These are phyloP conservation scores for Talaromyces albobiverticillius DNA, from an alignment of 2,329 filamentous ascomycete genomes.

Conservation along the genomic window DNA sequence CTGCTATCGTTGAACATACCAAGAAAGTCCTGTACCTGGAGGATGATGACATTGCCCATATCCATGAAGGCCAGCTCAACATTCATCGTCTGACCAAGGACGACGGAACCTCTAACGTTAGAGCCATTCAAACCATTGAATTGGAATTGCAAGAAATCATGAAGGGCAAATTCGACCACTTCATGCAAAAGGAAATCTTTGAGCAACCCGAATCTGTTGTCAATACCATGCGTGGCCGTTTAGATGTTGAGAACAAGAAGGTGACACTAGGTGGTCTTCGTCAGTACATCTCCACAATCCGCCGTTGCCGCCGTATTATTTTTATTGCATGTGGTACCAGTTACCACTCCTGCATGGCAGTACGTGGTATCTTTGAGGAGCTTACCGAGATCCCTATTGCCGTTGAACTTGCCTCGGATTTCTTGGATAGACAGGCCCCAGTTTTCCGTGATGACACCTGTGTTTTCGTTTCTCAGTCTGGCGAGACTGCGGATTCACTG, in stretches of 20 bases:
- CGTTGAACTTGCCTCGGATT: constrained; percentile 95
- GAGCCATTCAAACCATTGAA: constrained; percentile 97
- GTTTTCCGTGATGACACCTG: constrained; percentile 99
- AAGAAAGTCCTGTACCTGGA: constrained; percentile 99
- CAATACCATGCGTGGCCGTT: constrained; percentile 99
- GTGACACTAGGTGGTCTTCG: constrained; percentile 94
- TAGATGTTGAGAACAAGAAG: constrained; percentile 88
- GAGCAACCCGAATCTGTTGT: constrained; percentile 99
- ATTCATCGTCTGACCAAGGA: constrained; percentile 98
- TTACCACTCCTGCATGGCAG: constrained; percentile 99
- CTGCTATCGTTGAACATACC: constrained; percentile 98
- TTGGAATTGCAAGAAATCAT: constrained; percentile 99
- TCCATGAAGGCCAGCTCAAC: constrained; percentile 97
- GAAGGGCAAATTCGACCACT: constrained; percentile 99
- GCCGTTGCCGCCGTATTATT: constrained; percentile 93
- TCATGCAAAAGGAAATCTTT: constrained; percentile 99
- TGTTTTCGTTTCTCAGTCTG: constrained; percentile 97
- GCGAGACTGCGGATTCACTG: constrained; percentile 95
- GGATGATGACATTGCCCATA: constrained; percentile 99
- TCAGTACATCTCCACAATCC: constrained; percentile 94
- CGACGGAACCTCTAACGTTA: constrained; percentile 93
- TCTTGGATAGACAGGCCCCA: constrained; percentile 91
- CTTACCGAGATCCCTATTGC: constrained; percentile 96
- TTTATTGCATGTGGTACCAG: constrained; percentile 99
- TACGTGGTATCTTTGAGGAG: constrained; percentile 96